Evolutionary conservation across 1,284 basidiomycete genomes (phyloP).

Genomic region (Exobasidium cylindrosporum): DNA sequence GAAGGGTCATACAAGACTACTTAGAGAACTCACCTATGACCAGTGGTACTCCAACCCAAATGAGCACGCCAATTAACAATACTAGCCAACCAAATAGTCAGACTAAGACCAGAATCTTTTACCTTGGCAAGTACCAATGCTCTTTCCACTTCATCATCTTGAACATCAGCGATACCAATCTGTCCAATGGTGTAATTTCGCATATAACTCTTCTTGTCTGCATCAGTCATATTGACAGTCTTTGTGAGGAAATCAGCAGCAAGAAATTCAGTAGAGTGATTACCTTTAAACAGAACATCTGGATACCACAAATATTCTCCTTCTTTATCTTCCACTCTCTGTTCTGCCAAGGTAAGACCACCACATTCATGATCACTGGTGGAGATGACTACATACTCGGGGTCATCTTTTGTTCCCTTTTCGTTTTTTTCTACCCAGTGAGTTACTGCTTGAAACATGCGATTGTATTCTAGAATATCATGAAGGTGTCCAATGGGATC

Average conservation of each 20-base stretch:
- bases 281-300: constrained; percentile 41
- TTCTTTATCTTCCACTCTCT: constrained; percentile 34
- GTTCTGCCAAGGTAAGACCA: constrained; percentile 40
- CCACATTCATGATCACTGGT: constrained; percentile 53
- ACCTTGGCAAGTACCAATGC: constrained; percentile 27
- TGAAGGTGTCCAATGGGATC: constrained; percentile 50
- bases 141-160: constrained; percentile 33
- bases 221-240: constrained; percentile 34
- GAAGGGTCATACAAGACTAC: too few species aligned
- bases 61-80: constrained; percentile 44
- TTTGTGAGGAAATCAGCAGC: constrained; percentile 21
- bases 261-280: constrained; percentile 38
- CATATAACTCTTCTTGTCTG: constrained; percentile 36
- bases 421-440: constrained; percentile 38
- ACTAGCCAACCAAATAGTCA: constrained; percentile 12
- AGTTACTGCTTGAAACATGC: constrained; percentile 35
- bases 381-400: constrained; percentile 41
- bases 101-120: background rate
- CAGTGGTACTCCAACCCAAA: constrained; percentile 38
- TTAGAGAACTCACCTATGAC: too few species aligned
- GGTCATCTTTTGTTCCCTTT: constrained; percentile 16
- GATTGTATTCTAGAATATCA: constrained; percentile 51
- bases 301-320: constrained; percentile 41
- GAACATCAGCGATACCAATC: constrained; percentile 33
- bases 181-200: constrained; percentile 26